Evolutionary conservation across 192 early-diverging fungal species (phyloP), one percentile per base, ranked within the genome.

Genomic region (Coemansia sp.): DNA sequence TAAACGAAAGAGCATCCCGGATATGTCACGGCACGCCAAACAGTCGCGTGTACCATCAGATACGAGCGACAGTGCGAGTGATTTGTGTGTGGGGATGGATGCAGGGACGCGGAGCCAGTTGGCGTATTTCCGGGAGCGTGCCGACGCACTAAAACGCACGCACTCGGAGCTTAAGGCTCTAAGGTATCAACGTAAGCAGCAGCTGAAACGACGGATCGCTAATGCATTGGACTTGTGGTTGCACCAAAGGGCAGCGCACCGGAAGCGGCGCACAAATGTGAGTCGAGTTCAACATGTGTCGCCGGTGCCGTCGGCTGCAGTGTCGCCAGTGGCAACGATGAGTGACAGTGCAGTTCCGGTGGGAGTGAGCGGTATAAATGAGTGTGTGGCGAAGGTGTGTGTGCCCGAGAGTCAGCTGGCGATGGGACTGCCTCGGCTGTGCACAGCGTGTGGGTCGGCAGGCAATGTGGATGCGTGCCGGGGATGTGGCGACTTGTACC

Each of bases 401-500:
- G 18, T 50, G 47, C 26, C 35, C 51, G 32, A 23, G 9, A 18
- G 19, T 32, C 51, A 18, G 18, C 16, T 39, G 58, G 6, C 10
- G 2, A 10, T 16, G 23, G 26, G 16, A 41, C 27, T 57, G 13
- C 47, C 57, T 4, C 60, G 27, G 9, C 29, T 68, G 51, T 81
- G 78, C 48, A 41, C 62, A 56, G 62, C 49, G 45, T 82, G 81
- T 20, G 65, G 65, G 9, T 69, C 77, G 14, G 51, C 64, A 3
- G 69, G 69, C 18, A 51, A 50, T 45, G 41, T n/a, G 41, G 41
- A 45, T 13, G 14, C 59, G 18, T 87, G 85, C 45, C 13, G 48
- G 35, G 72, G 66, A 10, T 87, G 86, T 50, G 77, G 72, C 13
- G 83, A 85, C 35, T n/a, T 20, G 8, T 85, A 77, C 57, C 86